Conservation (phyloP, 352 stramenopile species). For the Globisporangium uncinulatum region DNA sequence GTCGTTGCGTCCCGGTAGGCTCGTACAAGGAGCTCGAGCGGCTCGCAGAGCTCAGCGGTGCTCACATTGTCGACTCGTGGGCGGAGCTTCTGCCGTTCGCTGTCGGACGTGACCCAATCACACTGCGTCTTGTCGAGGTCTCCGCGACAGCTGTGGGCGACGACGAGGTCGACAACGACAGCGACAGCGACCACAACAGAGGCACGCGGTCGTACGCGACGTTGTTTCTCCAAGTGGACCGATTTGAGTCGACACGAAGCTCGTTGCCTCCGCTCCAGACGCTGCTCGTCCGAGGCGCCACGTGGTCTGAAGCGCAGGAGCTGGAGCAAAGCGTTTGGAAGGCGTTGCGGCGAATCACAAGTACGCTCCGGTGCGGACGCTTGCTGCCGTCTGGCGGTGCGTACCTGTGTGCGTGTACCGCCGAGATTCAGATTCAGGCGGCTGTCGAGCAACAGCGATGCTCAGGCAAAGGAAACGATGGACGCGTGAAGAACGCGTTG, state of each 20-base stretch:
- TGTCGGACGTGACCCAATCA: not conserved
- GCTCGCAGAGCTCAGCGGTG: conserved; percentile 6
- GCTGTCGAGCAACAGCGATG: not conserved
- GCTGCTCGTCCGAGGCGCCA: conserved; percentile 7
- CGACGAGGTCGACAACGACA: not conserved
- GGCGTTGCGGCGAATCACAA: conserved; percentile 1
- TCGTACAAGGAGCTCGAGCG: conserved; percentile 5
- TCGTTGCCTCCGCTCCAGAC: conserved; percentile 5
- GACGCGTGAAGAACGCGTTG: not conserved
- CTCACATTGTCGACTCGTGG: conserved; percentile 12
- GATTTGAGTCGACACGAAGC: not conserved
- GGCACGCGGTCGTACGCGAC: not conserved
- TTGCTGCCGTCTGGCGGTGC: conserved; percentile 11
- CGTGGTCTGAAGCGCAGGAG: not conserved
- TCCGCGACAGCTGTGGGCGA: not conserved
- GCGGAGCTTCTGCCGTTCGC: conserved; percentile 3
- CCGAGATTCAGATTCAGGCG: not conserved
- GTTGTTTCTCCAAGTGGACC: conserved; percentile 1
- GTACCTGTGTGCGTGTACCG: conserved; percentile 7
- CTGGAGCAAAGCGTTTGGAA: conserved; percentile 5
- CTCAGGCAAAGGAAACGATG: not conserved
- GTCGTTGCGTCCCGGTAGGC: not conserved
- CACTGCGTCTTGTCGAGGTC: conserved; percentile 6
- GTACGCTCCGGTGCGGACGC: conserved; percentile 1
- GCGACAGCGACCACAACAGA: not conserved